These are phyloP conservation scores for Zygotorulaspora chibaensis DNA, from an alignment of 805 yeast species.

Conservation along the genomic window DNA sequence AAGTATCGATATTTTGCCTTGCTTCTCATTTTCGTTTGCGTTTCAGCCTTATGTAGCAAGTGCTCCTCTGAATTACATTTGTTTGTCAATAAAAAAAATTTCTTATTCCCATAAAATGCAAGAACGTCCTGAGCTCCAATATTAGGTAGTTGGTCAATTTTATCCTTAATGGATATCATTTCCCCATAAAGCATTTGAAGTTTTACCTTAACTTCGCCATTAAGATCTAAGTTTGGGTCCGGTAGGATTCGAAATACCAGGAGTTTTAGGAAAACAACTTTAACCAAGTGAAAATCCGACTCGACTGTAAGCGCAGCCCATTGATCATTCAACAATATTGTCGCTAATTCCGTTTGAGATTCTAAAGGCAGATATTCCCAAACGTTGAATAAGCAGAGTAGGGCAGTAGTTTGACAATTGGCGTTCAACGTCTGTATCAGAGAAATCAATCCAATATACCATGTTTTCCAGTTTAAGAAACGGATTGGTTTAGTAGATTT, in stretches of 20 bases:
- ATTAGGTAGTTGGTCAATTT: slow-evolving; percentile 2
- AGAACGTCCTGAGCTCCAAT: slow-evolving; percentile 12
- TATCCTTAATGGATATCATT: slow-evolving; percentile 8
- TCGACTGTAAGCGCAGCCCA: slow-evolving; percentile 22
- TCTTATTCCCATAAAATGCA: slow-evolving; percentile 25
- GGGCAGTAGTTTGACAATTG: slow-evolving; percentile 25
- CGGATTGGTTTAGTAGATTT: slow-evolving; percentile 8
- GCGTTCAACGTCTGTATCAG: slow-evolving; percentile 26
- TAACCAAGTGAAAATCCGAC: slow-evolving; percentile 15
- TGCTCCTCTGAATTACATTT: slow-evolving; percentile 14
- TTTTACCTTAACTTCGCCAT: slow-evolving; percentile 5
- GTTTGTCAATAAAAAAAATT: slow-evolving; percentile 19
- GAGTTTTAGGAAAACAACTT: slow-evolving; percentile 17
- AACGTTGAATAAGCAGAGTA: slow-evolving; percentile 27
- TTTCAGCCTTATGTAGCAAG: slow-evolving; percentile 15
- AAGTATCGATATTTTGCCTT: slow-evolving; percentile 10
- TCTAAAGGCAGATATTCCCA: slow-evolving; percentile 25
- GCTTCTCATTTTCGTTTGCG: slow-evolving; percentile 5
- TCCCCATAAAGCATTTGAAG: slow-evolving; percentile 11
- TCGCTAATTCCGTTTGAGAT: slow-evolving; percentile 7
- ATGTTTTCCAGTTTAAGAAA: slow-evolving; percentile 26
- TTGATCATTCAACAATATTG: slow-evolving; percentile 11
- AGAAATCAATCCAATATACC: slow-evolving; percentile 25
- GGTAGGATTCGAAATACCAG: slow-evolving; percentile 17
- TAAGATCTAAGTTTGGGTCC: background rate